These are phyloP conservation scores for Theileria luwenshuni DNA, from an alignment of 169 alveolate genomes.

Conservation along the genomic window DNA sequence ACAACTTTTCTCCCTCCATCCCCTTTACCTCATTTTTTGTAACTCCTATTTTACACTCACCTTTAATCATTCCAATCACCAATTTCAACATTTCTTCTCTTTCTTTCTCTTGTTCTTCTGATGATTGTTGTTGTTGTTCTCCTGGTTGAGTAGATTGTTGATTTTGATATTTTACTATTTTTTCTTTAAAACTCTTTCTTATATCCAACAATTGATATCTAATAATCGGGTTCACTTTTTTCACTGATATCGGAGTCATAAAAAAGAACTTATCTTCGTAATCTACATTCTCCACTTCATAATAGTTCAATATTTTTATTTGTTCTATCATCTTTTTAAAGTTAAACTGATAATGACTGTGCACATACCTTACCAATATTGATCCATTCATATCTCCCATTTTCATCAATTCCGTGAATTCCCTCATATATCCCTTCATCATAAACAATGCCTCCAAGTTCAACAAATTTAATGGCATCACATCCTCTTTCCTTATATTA, in stretches of 20 bases:
- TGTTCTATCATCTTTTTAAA: background rate
- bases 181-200: background rate
- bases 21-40: background rate
- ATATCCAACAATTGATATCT: background rate
- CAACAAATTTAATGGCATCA: background rate
- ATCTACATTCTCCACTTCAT: background rate
- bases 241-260: background rate
- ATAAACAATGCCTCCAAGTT: background rate
- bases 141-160: background rate
- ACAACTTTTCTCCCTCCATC: background rate
- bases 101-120: background rate
- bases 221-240: background rate
- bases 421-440: background rate
- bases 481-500: too few species aligned
- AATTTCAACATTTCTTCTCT: background rate
- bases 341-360: background rate
- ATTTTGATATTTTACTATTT: background rate
- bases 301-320: background rate
- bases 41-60: background rate
- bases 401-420: background rate
- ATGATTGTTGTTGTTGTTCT: background rate
- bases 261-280: slow-evolving; percentile 6
- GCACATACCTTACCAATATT: slow-evolving; percentile 4
- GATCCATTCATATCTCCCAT: background rate
- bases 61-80: background rate